Percentiles rank a stretch among this genome's conserved stretches.
These are phyloP conservation scores for Brassica carinata DNA, from an alignment of 345 rosid genomes.

Conservation along the genomic window DNA sequence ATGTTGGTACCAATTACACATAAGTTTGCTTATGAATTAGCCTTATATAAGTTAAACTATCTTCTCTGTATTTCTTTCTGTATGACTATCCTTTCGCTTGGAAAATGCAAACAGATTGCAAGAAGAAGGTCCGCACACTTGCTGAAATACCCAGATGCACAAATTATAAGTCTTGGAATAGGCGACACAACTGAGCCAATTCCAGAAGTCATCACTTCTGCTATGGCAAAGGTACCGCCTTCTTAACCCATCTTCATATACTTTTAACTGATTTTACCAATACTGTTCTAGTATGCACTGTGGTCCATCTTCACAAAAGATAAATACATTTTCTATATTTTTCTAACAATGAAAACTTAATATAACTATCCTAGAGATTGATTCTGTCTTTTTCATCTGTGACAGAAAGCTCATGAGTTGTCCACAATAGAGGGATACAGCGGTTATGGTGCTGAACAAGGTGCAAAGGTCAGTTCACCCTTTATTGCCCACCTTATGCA, in stretches of 20 bases:
- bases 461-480: constrained; percentile 67
- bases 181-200: constrained; percentile 99
- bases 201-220: constrained; percentile 86
- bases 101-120: constrained; percentile 57
- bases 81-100: constrained; percentile 8
- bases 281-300: neutral
- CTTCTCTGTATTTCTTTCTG: neutral
- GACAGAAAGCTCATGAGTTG: constrained; percentile 73
- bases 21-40: neutral
- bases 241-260: neutral
- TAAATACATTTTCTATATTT: neutral
- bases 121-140: constrained; percentile 83
- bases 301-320: constrained; percentile 5
- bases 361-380: neutral
- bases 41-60: neutral
- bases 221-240: constrained; percentile 67
- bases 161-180: constrained; percentile 91
- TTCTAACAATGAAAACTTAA: neutral
- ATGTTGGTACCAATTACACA: neutral
- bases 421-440: constrained; percentile 91
- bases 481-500: constrained; percentile 1
- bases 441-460: constrained; percentile 97
- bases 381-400: neutral
- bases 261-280: neutral
- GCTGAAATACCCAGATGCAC: constrained; percentile 80